Evolutionary conservation across 1,284 basidiomycete genomes (phyloP).

Genomic region (Golubevia pallescens): DNA sequence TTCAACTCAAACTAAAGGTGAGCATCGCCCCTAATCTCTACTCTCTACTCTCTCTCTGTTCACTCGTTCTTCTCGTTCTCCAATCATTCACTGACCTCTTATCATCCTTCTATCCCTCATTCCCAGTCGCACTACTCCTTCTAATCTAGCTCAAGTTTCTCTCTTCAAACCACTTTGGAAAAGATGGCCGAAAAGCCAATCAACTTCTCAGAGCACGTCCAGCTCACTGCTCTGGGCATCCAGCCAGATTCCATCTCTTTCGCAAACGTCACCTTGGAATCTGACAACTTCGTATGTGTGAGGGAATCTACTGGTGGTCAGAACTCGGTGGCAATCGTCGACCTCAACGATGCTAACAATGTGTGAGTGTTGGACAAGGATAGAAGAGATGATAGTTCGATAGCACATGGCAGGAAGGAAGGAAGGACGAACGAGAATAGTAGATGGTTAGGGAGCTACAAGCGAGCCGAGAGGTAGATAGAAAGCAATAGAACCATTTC

Average conservation of each 20-base stretch:
- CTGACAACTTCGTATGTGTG: slow-evolving; percentile 94
- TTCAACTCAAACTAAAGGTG: not conserved
- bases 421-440: not conserved
- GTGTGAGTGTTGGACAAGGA: slow-evolving; percentile 22
- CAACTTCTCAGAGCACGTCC: too few relatives aligned
- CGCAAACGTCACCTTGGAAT: slow-evolving; percentile 93
- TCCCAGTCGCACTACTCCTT: too few relatives aligned
- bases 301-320: slow-evolving; percentile 69
- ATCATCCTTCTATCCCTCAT: slow-evolving; percentile 9
- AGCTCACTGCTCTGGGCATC: slow-evolving; percentile 93
- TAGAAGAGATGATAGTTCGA: not conserved
- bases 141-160: too few relatives aligned
- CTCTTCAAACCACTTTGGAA: not conserved
- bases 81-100: not conserved
- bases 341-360: slow-evolving; percentile 57
- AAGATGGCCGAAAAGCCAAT: slow-evolving; percentile 63
- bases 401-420: not conserved
- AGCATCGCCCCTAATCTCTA: not conserved
- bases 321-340: slow-evolving; percentile 60
- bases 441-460: too few relatives aligned
- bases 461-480: too few relatives aligned
- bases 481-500: too few relatives aligned
- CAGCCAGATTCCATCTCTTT: slow-evolving; percentile 97
- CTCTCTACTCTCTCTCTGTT: not conserved
- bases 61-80: too few relatives aligned